phyloP scores from a whole-genome alignment of 257 asterid species.

The Scutellaria galericulata region DNA sequence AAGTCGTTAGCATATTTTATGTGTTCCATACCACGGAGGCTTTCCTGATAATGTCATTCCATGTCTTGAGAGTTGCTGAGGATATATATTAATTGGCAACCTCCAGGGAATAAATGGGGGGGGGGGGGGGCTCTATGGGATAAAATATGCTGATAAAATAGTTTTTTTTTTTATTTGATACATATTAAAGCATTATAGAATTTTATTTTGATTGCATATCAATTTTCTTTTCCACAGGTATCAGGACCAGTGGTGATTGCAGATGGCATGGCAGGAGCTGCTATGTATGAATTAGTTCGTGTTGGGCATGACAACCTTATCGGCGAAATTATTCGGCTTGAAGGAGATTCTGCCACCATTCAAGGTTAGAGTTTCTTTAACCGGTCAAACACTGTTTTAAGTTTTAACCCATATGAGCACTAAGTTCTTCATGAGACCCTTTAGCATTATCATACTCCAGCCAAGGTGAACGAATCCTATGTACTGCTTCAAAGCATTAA shows the following conservation, averaged over 20 bases:
- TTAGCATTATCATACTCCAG: too few relatives aligned
- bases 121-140: too few relatives aligned
- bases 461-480: too few relatives aligned
- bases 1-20: background rate
- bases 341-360: conserved; percentile 99
- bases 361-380: conserved; percentile 60
- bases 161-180: background rate
- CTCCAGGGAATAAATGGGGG: too few relatives aligned
- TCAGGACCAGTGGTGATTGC: conserved; percentile 99
- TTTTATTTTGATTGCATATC: background rate
- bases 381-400: background rate
- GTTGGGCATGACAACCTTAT: conserved; percentile 97
- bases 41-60: too few relatives aligned
- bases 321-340: conserved; percentile 98
- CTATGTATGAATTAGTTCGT: conserved; percentile 98
- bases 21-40: too few relatives aligned
- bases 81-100: background rate
- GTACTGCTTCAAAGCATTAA: too few relatives aligned
- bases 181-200: background rate
- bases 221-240: conserved; percentile 48
- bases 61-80: conserved; percentile 4
- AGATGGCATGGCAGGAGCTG: conserved; percentile 99
- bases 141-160: background rate
- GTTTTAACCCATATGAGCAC: too few relatives aligned
- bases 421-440: too few relatives aligned